Conservation (phyloP, 495 filamentous ascomycete genomes). For the Aspergillus sclerotioniger region DNA sequence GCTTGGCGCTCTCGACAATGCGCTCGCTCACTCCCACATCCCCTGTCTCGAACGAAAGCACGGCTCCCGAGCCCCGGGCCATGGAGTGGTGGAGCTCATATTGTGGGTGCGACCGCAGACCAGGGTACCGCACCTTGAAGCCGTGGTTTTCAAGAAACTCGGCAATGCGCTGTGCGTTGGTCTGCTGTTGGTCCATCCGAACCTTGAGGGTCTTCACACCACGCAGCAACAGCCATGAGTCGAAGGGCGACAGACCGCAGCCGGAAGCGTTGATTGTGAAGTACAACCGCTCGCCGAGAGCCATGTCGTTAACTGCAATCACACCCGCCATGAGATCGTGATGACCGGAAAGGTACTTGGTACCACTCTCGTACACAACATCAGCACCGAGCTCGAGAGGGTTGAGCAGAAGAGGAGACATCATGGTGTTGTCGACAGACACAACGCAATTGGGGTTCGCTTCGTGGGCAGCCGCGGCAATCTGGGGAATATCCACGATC, state of each 20-base stretch:
- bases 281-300: constrained; percentile 83
- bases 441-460: constrained; percentile 81
- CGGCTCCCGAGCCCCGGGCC: constrained; percentile 89
- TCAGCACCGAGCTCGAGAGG: constrained; percentile 93
- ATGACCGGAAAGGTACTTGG: constrained; percentile 96
- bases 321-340: constrained; percentile 99
- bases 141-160: constrained; percentile 88
- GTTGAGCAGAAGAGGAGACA: constrained; percentile 87
- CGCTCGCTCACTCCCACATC: constrained; percentile 77
- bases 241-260: constrained; percentile 89
- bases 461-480: constrained; percentile 71
- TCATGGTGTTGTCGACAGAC: constrained; percentile 97
- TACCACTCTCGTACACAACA: constrained; percentile 95
- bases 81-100: constrained; percentile 94
- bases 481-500: constrained; percentile 83
- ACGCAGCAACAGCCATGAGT: constrained; percentile 91
- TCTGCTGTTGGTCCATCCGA: constrained; percentile 96
- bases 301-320: constrained; percentile 78
- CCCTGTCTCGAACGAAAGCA: constrained; percentile 94
- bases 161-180: constrained; percentile 85
- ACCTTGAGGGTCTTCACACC: constrained; percentile 95
- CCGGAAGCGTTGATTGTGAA: constrained; percentile 96
- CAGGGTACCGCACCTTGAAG: constrained; percentile 93
- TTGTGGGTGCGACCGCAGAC: constrained; percentile 89
- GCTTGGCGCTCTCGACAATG: constrained; percentile 85